Evolutionary conservation across 2,329 filamentous ascomycete species (phyloP), one percentile per base, ranked within the genome.

Genomic region (Trichoderma semiorbis): DNA sequence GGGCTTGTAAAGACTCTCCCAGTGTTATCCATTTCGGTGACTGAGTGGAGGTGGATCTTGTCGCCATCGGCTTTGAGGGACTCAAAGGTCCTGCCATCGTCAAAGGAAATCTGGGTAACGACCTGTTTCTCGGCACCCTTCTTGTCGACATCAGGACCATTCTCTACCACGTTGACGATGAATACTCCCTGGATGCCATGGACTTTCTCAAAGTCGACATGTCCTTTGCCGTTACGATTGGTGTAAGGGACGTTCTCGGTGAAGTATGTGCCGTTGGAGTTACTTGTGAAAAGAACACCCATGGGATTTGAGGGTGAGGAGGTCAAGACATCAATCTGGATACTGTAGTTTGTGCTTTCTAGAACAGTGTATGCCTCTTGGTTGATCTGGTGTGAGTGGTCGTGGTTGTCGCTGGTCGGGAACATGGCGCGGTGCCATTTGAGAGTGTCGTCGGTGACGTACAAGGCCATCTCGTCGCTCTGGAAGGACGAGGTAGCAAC

Each of bases 201-300:
- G 67, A 99, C 90, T 82, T 97, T 97, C 80, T 99, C 96, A 77
- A 98, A 99, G 80, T 99, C 96, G 65, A 99, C 95, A 71, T 90
- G 88, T 3, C 94, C 94, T 32, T 84, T 82, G 11, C 80, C 76
- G 77, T 95, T 92, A 77, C 95, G 92, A 80, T 99, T 98, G 39
- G 95, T 98, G 80, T 98, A 92, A 72, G 97, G 93, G 70, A 95
- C 88, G 77, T 97, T 98, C 78, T 92, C 91, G 2, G 93, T 96
- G 80, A 98, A 99, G 81, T 95, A 98, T 3, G 94, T 98, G 73
- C 96, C 96, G 79, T 98, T 97, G 36, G 95, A 98, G 80, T 99
- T 99, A 79, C 95, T 98, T 7, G 94, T 97, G 78, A 98, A 95
- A 71, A 99, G 86, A 12, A 92, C 90, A 39, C 96, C 97, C 89